Evolutionary conservation across 2,329 filamentous ascomycete genomes (phyloP).

Genomic region (Apiospora malaysiana): DNA sequence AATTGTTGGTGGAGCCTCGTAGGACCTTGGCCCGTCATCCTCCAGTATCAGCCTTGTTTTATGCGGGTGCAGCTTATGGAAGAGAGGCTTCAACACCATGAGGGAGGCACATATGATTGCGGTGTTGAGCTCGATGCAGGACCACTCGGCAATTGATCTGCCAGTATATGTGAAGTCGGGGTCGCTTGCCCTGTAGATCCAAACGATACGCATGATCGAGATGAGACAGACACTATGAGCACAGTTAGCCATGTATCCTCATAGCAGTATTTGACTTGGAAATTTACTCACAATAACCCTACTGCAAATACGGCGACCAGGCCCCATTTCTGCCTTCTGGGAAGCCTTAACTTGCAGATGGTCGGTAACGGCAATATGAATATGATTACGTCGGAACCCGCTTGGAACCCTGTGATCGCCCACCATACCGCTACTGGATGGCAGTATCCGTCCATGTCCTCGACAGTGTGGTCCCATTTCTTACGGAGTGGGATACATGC

Average conservation of each 20-base stretch:
- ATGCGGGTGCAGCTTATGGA: slow-evolving; percentile 34
- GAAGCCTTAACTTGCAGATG: slow-evolving; percentile 49
- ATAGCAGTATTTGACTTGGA: too few species aligned
- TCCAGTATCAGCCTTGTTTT: neutral
- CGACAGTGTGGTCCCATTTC: slow-evolving; percentile 12
- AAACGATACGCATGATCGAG: slow-evolving; percentile 40
- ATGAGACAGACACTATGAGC: slow-evolving; percentile 42
- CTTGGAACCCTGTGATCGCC: slow-evolving; percentile 33
- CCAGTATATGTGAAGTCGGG: slow-evolving; percentile 38
- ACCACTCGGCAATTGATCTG: slow-evolving; percentile 42
- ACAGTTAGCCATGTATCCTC: neutral
- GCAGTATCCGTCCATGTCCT: slow-evolving; percentile 25
- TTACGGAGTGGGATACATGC: slow-evolving; percentile 21
- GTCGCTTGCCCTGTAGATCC: slow-evolving; percentile 32
- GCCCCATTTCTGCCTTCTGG: slow-evolving; percentile 48
- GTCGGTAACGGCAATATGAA: slow-evolving; percentile 48
- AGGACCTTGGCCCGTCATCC: neutral
- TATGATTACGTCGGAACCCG: slow-evolving; percentile 35
- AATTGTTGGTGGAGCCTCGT: slow-evolving; percentile 18
- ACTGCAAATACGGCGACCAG: slow-evolving; percentile 46
- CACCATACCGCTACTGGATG: slow-evolving; percentile 33
- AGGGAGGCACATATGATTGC: slow-evolving; percentile 45
- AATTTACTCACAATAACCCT: slow-evolving; percentile 46
- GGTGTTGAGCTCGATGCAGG: slow-evolving; percentile 43
- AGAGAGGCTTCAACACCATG: slow-evolving; percentile 45